Conservation (phyloP, 352 stramenopile species). For the Phytophthora capsici region DNA sequence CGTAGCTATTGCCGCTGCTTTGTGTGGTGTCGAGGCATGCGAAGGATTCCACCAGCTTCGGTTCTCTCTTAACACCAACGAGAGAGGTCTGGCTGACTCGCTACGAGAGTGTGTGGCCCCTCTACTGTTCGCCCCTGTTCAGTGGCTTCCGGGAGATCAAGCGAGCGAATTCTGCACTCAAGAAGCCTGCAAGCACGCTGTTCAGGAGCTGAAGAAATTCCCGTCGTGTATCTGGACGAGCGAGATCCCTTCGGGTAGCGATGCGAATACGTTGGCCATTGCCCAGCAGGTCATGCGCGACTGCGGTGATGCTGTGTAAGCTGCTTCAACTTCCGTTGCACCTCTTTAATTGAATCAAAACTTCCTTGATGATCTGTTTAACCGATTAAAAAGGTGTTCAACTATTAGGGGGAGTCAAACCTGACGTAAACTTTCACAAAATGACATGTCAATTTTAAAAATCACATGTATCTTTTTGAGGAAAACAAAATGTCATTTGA, state of each 20-base stretch:
- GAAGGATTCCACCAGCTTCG: constrained; percentile 35
- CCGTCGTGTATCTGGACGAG: constrained; percentile 50
- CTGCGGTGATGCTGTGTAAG: constrained; percentile 30
- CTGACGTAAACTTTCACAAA: too few species aligned
- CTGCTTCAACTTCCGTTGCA: constrained; percentile 11
- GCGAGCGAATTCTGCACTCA: constrained; percentile 50
- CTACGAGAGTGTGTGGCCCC: constrained; percentile 32
- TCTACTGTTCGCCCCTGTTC: constrained; percentile 44
- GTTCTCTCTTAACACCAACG: constrained; percentile 21
- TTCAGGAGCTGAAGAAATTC: constrained; percentile 38
- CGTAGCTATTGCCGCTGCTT: not conserved
- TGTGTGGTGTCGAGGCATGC: constrained; percentile 10
- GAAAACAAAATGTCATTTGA: too few species aligned
- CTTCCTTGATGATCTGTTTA: not conserved
- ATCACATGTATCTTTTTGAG: too few species aligned
- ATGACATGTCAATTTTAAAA: not conserved
- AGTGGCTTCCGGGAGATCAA: constrained; percentile 40
- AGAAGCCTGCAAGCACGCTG: constrained; percentile 34
- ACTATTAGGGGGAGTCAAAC: too few species aligned
- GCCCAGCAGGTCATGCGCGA: constrained; percentile 55
- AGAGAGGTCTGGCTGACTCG: constrained; percentile 18
- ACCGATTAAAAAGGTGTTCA: too few species aligned
- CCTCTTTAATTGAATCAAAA: constrained; percentile 12
- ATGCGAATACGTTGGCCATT: constrained; percentile 44
- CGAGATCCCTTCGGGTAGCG: constrained; percentile 34